A percentile compares a stretch with the other conserved stretches of the same genome.
These are phyloP conservation scores for Mucor saturninus DNA, from an alignment of 371 early-diverging fungal species.

Conservation along the genomic window DNA sequence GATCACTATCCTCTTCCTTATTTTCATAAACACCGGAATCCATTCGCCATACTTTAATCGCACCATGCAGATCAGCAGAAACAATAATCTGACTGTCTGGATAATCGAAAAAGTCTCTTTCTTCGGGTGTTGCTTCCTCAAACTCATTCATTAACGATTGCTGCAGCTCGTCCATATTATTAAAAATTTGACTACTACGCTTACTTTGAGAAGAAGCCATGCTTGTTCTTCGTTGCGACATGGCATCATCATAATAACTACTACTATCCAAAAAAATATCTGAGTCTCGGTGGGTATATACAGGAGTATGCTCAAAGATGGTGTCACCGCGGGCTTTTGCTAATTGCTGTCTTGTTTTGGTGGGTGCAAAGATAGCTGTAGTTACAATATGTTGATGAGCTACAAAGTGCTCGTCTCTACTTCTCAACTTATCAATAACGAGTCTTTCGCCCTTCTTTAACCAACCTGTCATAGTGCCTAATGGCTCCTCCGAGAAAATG, in stretches of 20 bases:
- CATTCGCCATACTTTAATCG: slow-evolving; percentile 70
- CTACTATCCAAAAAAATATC: neutral
- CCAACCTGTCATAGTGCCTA: slow-evolving; percentile 20
- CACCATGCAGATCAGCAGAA: slow-evolving; percentile 65
- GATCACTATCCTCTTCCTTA: neutral
- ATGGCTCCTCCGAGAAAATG: slow-evolving; percentile 7
- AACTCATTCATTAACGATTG: slow-evolving; percentile 16
- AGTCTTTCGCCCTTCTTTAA: slow-evolving; percentile 37
- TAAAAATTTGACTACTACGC: neutral
- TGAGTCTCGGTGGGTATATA: slow-evolving; percentile 15
- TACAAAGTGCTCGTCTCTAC: slow-evolving; percentile 43
- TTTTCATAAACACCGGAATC: slow-evolving; percentile 48
- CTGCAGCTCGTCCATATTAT: slow-evolving; percentile 1
- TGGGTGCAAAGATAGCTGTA: slow-evolving; percentile 66
- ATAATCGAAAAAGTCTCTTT: slow-evolving; percentile 37
- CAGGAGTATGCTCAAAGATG: slow-evolving; percentile 47
- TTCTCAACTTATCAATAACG: slow-evolving; percentile 37
- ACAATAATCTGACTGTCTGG: slow-evolving; percentile 67
- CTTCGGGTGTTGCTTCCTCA: slow-evolving; percentile 31
- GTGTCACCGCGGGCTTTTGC: slow-evolving; percentile 54
- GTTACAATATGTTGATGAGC: slow-evolving; percentile 62
- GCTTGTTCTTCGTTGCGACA: slow-evolving; percentile 9
- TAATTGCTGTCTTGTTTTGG: slow-evolving; percentile 59
- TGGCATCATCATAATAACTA: neutral
- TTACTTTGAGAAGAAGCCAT: slow-evolving; percentile 1